Evolutionary conservation across 1,139 yeast species (phyloP), one percentile per base, ranked within the genome.

Genomic region (Candida sanyaensis): DNA sequence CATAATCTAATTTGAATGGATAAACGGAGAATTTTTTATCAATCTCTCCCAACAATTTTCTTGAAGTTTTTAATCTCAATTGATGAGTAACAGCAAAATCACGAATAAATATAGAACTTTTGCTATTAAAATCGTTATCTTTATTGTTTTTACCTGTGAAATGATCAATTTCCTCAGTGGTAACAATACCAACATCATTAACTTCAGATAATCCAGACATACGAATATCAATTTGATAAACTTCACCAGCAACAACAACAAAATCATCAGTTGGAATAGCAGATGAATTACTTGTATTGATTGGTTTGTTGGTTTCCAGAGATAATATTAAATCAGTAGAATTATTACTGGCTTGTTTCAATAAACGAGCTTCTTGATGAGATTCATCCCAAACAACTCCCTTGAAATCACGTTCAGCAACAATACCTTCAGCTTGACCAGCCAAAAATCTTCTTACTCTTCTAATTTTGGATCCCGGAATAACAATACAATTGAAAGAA

Each of bases 331-430:
- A 59, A 49, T 81, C 82, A 17, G 48, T 50, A 65, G 68, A 34
- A 24, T 66, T 68, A 38, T 53, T 65, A 21, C 52, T 49, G 13
- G 76, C 65, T 66, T 71, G 77, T 46, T 72, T 69, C 53, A 87
- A 70, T 52, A 85, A 71, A 38, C 67, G 65, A 46, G 76, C 77
- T 68, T 88, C 96, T 69, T 88, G 96, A 64, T 86, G 88, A 40
- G 85, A 78, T 66, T 87, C 93, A 47, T 85, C 82, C 98, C 99
- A 93, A 32, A 80, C 88, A 45, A 91, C 95, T 61, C 97, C 97
- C 69, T 91, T 90, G 68, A 86, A 87, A 58, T 91, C 97, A 62
- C 86, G 81, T 71, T 93, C 98, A 41, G 92, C 93, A 54, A 92
- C 96, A 50, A 89, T 78, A 60, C 90, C 90, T 60, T 89, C 96